These are phyloP conservation scores for Kodamaea kakaduensis DNA, from an alignment of 805 yeast genomes.

Conservation along the genomic window DNA sequence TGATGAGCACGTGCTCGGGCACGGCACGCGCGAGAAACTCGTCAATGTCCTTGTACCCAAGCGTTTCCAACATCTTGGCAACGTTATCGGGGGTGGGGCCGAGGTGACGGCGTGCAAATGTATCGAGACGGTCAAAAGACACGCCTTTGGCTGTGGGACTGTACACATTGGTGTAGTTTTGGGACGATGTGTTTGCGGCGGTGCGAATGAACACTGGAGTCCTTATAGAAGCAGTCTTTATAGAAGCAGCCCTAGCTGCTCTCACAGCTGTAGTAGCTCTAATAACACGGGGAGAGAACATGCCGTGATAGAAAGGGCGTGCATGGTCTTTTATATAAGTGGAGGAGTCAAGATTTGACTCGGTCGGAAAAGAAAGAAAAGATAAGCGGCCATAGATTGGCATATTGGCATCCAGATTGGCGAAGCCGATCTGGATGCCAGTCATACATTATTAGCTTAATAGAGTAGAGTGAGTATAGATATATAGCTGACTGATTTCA, in stretches of 20 bases:
- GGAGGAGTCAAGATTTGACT: too few relatives aligned
- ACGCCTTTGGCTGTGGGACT: conserved; percentile 30
- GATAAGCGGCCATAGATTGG: too few relatives aligned
- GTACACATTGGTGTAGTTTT: conserved; percentile 45
- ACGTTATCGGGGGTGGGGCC: conserved; percentile 74
- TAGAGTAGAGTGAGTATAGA: too few relatives aligned
- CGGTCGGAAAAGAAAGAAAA: too few relatives aligned
- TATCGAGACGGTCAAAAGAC: conserved; percentile 51
- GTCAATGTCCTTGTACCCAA: conserved; percentile 66
- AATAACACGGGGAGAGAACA: conserved; percentile 13
- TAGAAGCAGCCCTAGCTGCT: neutral
- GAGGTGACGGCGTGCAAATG: conserved; percentile 85
- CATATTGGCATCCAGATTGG: too few relatives aligned
- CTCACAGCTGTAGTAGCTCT: conserved; percentile 7
- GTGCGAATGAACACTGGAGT: too few relatives aligned
- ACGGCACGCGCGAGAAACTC: conserved; percentile 69
- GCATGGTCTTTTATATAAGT: neutral
- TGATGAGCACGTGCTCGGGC: conserved; percentile 69
- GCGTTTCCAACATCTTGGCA: conserved; percentile 55
- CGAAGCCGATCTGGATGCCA: too few relatives aligned
- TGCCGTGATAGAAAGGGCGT: neutral
- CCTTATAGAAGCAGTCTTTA: neutral
- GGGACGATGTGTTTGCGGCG: conserved; percentile 54
- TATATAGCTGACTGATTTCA: too few relatives aligned
- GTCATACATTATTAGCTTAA: too few relatives aligned